These are phyloP conservation scores for Penicillium cinerascens DNA, from an alignment of 495 filamentous ascomycete species.

Conservation along the genomic window DNA sequence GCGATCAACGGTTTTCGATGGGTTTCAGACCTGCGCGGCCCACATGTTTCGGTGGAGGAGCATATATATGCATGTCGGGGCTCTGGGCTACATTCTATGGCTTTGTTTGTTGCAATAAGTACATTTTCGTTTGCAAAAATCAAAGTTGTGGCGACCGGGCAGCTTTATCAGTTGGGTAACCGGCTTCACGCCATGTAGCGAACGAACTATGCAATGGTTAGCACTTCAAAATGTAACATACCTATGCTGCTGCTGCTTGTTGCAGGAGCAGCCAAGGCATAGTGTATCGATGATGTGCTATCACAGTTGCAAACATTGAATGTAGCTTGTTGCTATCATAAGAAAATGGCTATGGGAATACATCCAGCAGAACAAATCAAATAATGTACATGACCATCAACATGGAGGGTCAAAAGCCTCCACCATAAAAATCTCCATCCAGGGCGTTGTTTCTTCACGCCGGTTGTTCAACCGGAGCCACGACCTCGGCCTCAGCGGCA, in stretches of 20 bases:
- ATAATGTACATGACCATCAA: constrained; percentile 38
- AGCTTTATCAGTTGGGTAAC: no score
- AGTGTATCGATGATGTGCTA: background rate
- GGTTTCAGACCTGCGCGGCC: constrained; percentile 10
- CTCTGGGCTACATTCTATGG: no score
- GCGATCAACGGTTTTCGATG: constrained; percentile 17
- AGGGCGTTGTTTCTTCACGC: background rate
- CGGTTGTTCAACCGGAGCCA: background rate
- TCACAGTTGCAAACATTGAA: background rate
- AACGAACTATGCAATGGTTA: no score
- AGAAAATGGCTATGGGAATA: constrained; percentile 20
- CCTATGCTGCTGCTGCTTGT: background rate
- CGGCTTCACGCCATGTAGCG: no score
- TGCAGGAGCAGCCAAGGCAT: background rate
- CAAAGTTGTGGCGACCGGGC: no score
- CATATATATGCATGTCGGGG: background rate
- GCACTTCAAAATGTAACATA: background rate
- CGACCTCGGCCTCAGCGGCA: constrained; percentile 2
- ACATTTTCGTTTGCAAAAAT: no score
- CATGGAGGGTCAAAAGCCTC: constrained; percentile 2
- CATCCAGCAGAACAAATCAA: constrained; percentile 21
- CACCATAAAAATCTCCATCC: background rate
- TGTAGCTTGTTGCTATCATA: constrained; percentile 9
- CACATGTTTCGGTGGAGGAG: background rate
- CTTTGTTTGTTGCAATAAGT: no score